Evolutionary conservation across 345 rosid species (phyloP), one percentile per base, ranked within the genome.

Genomic region (Rhizophora mangle): DNA sequence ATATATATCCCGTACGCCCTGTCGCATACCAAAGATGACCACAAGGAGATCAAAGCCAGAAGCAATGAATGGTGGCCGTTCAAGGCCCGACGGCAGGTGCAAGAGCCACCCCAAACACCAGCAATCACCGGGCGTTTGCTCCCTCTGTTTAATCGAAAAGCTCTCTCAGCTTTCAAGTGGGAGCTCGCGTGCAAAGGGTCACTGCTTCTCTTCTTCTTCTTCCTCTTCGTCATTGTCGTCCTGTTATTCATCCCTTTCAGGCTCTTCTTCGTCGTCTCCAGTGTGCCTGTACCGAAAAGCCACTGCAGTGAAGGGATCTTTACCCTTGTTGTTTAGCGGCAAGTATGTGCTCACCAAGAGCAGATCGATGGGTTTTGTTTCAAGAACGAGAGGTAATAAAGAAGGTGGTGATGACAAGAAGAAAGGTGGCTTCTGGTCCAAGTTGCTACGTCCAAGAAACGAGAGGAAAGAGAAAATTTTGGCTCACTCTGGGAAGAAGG

Each of bases 121-220:
- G 72, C 92, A 87, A 29, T 73, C 89, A 0, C 83, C 88, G 0
- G 92, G 92, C 1, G 89, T 87, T 51, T 85, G 89, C 74, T 84
- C 92, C 1, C 72, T 87, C 63, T 87, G 92, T 69, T 69, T 87
- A n/a, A 29, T 37, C 0, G 83, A 84, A 60, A 84, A 81, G 80
- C 88, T 87, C 5, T 81, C 87, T 65, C 83, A 53, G 43, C 60
- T 85, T 37, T 39, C 75, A 5, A 15, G 67, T 31, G 3, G 67
- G 2, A 43, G 58, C 0, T 65, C 63, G 16, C 76, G 78, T 36
- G 6, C 11, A 1, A 37, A 8, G 62, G 62, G 16, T 4, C 60
- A 70, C 43, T 74, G 59, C 16, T 83, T 61, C 34, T 72, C 75
- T 3, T 43, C 70, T 0, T 29, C 31, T 29, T 66, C 81, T 7